Evolutionary conservation across 352 stramenopile genomes (phyloP), one percentile per base, ranked within the genome.

Genomic region (Phytophthora crassamura): DNA sequence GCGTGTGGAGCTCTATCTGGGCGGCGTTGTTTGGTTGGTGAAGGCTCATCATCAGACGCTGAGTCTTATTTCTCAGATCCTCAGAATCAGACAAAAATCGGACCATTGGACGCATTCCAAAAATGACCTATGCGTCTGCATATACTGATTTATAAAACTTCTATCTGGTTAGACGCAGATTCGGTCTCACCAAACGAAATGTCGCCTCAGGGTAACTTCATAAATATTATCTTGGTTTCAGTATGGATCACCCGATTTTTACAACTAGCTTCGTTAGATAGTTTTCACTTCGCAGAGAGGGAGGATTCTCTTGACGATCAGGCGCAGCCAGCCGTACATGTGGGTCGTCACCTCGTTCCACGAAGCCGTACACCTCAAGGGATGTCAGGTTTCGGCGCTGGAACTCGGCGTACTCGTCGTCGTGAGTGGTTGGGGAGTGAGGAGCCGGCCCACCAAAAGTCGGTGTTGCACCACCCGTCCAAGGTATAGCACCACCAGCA

Each of bases 321-420:
- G 36, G 36, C 46, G 50, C n/a, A 62, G 12, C 38, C 43, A 68
- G 59, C 51, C 46, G 33, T 63, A 63, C 52, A 69, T 63, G 46
- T 59, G 39, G 48, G 41, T 63, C 11, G 43, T 69, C 6, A 41
- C 52, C n/a, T 48, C n/a, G 33, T n/a, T 69, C 52, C 3, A 69
- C 55, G 28, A 59, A 69, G 30, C 60, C 60, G n/a, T n/a, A n/a
- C n/a, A n/a, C n/a, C n/a, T n/a, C n/a, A n/a, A n/a, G 49, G 8
- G 49, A 35, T 11, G 58, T 41, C 9, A 66, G 18, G 39, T 59
- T 59, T 34, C 41, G 47, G 41, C 47, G 48, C 32, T 41, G 38
- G 46, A 55, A 66, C 40, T 66, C 30, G 4, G n/a, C 40, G n/a
- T 55, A 67, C 22, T 55, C 49, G 3, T 67, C 40, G 14, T 8